Base-by-base conservation (phyloP, 768 basidiomycete species). In the Dioszegia hungarica region DNA sequence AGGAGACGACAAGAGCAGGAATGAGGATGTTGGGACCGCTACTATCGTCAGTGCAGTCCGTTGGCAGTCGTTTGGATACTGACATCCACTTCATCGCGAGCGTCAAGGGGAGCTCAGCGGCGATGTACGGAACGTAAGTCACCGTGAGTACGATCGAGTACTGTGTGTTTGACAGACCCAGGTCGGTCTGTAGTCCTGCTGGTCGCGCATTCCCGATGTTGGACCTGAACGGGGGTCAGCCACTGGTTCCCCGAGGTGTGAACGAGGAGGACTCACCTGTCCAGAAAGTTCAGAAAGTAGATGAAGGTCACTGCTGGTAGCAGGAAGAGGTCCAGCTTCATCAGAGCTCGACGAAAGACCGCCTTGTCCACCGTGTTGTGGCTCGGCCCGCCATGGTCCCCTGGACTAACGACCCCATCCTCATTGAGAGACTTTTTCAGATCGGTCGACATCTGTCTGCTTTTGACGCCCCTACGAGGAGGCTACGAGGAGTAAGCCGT, bases 201-300 rank as follows among this genome's bases (percentile, higher is more conserved):
- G 85, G 79, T n/a, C 81, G 79, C 38, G 84, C 85, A 59, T 85
- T 85, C 27, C 80, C 80, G 36, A 85, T 76, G 62, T 85, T 84
- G 25, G 47, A 38, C 31, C 54, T 55, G 43, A 12, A 8, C 14
- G n/a, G n/a, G n/a, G n/a, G 44, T 55, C 43, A 55, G 44, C 25
- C 15, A 38, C 17, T 2, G 9, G 15, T 20, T 12, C 34, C 5
- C 33, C 25, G 20, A 25, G 6, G 1, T 5, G 19, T 10, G 29
- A 37, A 24, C 22, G 9, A 36, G n/a, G n/a, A n/a, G n/a, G 40
- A 33, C 49, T n/a, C 34, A 60, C 56, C 63, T 43, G 38, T 64
- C 63, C 19, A 64, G 31, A 41, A 64, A 64, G 36, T 61, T 61
- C 31, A 64, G 37, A 40, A 64, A 64, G 43, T 64, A 64, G 46